Conservation (phyloP, 805 yeast species). For the Metschnikowia similis region DNA sequence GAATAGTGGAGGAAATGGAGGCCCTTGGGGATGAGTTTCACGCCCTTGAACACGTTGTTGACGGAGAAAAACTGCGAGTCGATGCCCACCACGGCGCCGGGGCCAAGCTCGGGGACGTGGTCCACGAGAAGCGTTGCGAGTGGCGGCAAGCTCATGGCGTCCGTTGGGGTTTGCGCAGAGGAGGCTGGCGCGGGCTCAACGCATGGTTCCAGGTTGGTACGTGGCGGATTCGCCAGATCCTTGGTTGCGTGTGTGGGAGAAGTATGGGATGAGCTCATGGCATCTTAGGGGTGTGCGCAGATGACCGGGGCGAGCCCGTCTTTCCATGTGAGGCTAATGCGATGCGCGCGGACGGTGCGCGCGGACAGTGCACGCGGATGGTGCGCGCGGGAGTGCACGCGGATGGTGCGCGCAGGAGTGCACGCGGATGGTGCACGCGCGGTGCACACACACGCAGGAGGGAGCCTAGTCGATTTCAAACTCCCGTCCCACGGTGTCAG, state of each 20-base stretch:
- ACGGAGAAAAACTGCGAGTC: constrained; percentile 47
- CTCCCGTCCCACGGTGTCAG: constrained; percentile 12
- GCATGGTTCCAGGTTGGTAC: too few species aligned
- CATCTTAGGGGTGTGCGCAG: too few species aligned
- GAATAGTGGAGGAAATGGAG: constrained; percentile 53
- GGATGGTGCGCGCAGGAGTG: too few species aligned
- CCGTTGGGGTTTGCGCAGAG: neutral
- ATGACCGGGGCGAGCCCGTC: too few species aligned
- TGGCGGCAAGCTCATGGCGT: constrained; percentile 16
- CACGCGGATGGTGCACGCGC: too few species aligned
- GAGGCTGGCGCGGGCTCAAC: neutral
- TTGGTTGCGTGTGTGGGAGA: neutral
- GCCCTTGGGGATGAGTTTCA: constrained; percentile 49
- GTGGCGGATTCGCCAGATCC: too few species aligned
- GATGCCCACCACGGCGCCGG: constrained; percentile 35
- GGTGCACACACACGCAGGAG: neutral
- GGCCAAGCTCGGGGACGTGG: constrained; percentile 12
- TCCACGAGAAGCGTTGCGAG: constrained; percentile 21
- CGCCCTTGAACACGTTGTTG: constrained; percentile 41
- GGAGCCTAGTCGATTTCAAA: constrained; percentile 20
- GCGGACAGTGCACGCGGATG: too few species aligned
- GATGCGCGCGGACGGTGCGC: too few species aligned
- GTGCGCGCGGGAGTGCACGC: too few species aligned
- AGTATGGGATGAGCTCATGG: too few species aligned
- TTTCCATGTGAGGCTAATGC: too few species aligned